Conservation (phyloP, 768 basidiomycete genomes). For the Pulveroboletus sp. region DNA sequence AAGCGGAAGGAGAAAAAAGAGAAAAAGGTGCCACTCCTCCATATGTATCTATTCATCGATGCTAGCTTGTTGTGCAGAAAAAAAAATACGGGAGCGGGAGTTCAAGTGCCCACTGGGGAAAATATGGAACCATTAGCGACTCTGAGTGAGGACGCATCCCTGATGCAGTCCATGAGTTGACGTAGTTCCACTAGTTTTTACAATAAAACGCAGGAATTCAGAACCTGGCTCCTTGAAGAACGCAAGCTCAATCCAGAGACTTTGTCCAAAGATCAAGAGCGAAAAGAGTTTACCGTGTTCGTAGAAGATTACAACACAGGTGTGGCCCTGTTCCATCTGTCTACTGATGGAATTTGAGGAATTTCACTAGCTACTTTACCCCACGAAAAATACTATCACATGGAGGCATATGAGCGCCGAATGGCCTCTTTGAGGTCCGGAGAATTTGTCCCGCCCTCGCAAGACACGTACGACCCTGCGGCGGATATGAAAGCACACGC, state of each 20-base stretch:
- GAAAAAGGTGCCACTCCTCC: slow-evolving; percentile 46
- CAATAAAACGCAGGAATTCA: slow-evolving; percentile 80
- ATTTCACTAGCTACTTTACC: slow-evolving; percentile 70
- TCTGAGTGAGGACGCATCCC: slow-evolving; percentile 55
- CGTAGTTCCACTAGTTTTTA: slow-evolving; percentile 53
- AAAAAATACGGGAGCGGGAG: slow-evolving; percentile 46
- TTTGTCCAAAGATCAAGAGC: slow-evolving; percentile 76
- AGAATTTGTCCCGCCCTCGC: slow-evolving; percentile 67
- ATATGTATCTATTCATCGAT: neutral
- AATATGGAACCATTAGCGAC: slow-evolving; percentile 83
- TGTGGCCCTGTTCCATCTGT: slow-evolving; percentile 22
- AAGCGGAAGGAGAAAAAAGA: slow-evolving; percentile 66
- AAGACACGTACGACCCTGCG: slow-evolving; percentile 74
- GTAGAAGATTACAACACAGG: slow-evolving; percentile 84
- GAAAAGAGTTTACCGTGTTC: slow-evolving; percentile 79
- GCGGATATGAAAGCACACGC: slow-evolving; percentile 79
- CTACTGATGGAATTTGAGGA: neutral
- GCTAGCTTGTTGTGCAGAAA: slow-evolving; percentile 42
- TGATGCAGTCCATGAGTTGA: slow-evolving; percentile 10
- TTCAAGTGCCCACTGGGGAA: slow-evolving; percentile 72
- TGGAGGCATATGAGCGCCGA: slow-evolving; percentile 76
- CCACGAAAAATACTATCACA: slow-evolving; percentile 93
- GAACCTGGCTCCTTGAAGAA: slow-evolving; percentile 91
- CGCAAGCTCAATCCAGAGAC: slow-evolving; percentile 88
- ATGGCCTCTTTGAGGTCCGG: slow-evolving; percentile 85